A percentile compares a stretch with the other conserved stretches of the same genome.
These are phyloP conservation scores for Mycena metata DNA, from an alignment of 768 basidiomycete genomes.

Conservation along the genomic window DNA sequence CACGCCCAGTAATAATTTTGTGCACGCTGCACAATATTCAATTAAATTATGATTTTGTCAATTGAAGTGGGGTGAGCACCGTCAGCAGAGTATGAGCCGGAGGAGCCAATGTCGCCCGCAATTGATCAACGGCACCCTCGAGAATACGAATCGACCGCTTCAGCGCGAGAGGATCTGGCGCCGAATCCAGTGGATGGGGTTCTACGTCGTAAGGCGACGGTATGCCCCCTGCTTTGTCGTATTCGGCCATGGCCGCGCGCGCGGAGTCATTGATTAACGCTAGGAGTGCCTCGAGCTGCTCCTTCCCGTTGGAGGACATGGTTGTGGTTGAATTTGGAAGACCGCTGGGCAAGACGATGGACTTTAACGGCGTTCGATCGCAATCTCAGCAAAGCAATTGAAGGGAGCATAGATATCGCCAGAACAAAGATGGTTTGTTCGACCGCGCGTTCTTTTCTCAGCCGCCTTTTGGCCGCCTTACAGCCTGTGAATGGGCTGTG, in stretches of 20 bases:
- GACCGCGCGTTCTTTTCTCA: too few relatives aligned
- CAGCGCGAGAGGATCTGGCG: neutral
- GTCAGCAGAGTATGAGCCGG: neutral
- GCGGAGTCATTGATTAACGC: slow-evolving; percentile 2
- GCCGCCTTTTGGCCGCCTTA: too few relatives aligned
- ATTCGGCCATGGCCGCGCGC: neutral
- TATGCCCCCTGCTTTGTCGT: slow-evolving; percentile 1
- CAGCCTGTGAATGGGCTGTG: too few relatives aligned
- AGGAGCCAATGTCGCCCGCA: slow-evolving; percentile 10
- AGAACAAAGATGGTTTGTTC: too few relatives aligned
- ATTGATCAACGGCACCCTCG: neutral
- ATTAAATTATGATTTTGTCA: neutral
- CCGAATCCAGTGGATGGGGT: neutral
- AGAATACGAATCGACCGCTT: slow-evolving; percentile 9
- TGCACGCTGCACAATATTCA: neutral
- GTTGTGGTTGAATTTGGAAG: too few relatives aligned
- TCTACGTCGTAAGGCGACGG: neutral
- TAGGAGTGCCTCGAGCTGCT: slow-evolving; percentile 1
- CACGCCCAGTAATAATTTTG: slow-evolving; percentile 11
- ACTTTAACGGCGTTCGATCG: too few relatives aligned
- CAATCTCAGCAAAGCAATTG: too few relatives aligned
- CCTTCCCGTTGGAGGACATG: neutral
- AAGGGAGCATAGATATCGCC: too few relatives aligned
- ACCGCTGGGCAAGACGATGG: too few relatives aligned
- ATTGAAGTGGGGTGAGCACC: neutral